Percentiles rank a stretch among this genome's conserved stretches.
These are phyloP conservation scores for Camellia sinensis DNA, from an alignment of 148 eudicot species.

Conservation along the genomic window DNA sequence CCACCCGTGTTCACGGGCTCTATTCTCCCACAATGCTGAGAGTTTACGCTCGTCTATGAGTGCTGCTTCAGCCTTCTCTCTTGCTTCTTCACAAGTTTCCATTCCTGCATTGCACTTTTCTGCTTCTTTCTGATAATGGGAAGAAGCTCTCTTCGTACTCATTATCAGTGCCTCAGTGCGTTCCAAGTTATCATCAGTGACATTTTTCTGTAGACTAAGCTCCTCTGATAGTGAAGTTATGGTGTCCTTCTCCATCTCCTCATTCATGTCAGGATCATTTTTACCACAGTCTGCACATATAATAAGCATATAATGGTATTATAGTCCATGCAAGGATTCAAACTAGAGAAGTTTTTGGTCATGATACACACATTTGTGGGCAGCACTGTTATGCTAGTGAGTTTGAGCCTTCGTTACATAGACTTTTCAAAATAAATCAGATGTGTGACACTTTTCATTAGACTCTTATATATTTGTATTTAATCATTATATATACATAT, in stretches of 20 bases:
- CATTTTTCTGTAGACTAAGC: slow-evolving; percentile 55
- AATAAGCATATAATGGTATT: neutral
- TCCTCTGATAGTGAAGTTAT: slow-evolving; percentile 62
- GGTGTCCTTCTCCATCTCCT: slow-evolving; percentile 64
- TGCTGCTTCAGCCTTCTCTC: slow-evolving; percentile 76
- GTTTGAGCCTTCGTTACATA: neutral
- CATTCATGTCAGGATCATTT: slow-evolving; percentile 57
- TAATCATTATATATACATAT: no score
- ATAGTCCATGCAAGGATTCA: neutral
- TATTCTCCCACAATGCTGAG: slow-evolving; percentile 60
- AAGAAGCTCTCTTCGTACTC: slow-evolving; percentile 57
- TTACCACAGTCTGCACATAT: slow-evolving; percentile 59
- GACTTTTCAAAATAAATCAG: no score
- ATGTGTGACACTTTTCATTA: no score
- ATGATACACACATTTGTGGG: neutral
- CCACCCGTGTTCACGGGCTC: slow-evolving; percentile 78
- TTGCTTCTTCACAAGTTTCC: slow-evolving; percentile 81
- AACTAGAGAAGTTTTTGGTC: neutral
- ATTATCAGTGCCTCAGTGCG: slow-evolving; percentile 57
- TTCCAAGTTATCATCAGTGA: slow-evolving; percentile 53
- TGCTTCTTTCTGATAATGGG: slow-evolving; percentile 78
- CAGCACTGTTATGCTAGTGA: neutral
- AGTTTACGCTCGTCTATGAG: slow-evolving; percentile 63
- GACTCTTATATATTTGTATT: no score
- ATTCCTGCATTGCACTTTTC: slow-evolving; percentile 78